Evolutionary conservation across 306 rosid genomes (phyloP).

Genomic region (Carpinus viminea): DNA sequence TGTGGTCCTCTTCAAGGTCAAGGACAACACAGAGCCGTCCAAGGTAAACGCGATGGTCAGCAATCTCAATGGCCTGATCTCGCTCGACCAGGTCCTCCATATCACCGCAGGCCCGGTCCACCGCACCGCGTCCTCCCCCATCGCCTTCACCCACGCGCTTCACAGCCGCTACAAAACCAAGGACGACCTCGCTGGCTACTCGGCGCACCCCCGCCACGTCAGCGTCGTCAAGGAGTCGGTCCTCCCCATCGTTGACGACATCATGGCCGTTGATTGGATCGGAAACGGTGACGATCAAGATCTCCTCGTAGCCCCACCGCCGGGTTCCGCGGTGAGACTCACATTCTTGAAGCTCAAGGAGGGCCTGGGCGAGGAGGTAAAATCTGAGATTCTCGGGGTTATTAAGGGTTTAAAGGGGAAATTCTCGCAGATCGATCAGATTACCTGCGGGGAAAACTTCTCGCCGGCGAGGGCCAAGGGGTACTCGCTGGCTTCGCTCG

Average conservation of each 20-base stretch:
- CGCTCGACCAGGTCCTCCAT: conserved; percentile 64
- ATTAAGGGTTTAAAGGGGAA: conserved; percentile 48
- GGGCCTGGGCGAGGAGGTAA: conserved; percentile 26
- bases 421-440: conserved; percentile 53
- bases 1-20: conserved; percentile 85
- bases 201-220: conserved; percentile 66
- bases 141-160: conserved; percentile 77
- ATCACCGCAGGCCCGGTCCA: conserved; percentile 67
- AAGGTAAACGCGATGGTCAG: conserved; percentile 57
- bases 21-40: conserved; percentile 59
- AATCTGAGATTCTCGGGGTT: conserved; percentile 51
- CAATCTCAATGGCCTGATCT: conserved; percentile 49
- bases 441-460: conserved; percentile 69
- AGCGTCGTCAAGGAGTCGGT: conserved; percentile 61
- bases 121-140: conserved; percentile 59
- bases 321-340: conserved; percentile 59
- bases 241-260: conserved; percentile 70
- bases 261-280: conserved; percentile 95
- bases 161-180: conserved; percentile 77
- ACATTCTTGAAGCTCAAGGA: conserved; percentile 79
- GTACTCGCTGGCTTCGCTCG: conserved; percentile 72
- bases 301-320: conserved; percentile 23
- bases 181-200: conserved; percentile 54
- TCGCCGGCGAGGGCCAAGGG: conserved; percentile 93
- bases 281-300: conserved; percentile 31